Evolutionary conservation across 176 grass and related monocot genomes (phyloP), one percentile per base, ranked within the genome.

Genomic region (Oryza longistaminata): DNA sequence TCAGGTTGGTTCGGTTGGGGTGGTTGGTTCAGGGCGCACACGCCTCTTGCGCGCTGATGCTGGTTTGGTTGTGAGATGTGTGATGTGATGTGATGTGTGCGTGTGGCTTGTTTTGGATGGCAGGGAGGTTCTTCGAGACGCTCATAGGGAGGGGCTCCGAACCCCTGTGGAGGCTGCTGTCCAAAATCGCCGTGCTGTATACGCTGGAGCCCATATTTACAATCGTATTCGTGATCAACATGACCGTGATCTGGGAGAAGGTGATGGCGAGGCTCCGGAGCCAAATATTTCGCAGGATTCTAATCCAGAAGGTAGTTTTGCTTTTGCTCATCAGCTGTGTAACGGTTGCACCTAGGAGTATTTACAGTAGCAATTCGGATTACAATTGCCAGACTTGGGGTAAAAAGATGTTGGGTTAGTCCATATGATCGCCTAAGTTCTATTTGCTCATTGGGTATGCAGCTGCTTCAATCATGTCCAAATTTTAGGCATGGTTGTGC

Each of bases 51-150:
- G 15, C 49, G 78, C 42, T 49, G 75, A 43, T 71, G 44, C 49
- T 76, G 29, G 69, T 39, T 58, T 64, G 77, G 52, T 77, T 78
- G 78, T 82, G 31, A 82, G 52, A 55, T 55, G 52, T 62, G 37
- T 80, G 42, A 40, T 39, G 6, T 37, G 3, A 34, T 34, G 33
- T 34, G 33, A 4, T 35, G 34, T 40, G 24, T 12, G 72, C 27
- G 72, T 43, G 11, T 70, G 22, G 52, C 15, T 82, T 46, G 17
- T 13, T 86, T 40, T 40, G 39, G 39, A 19, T 68, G 42, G 80
- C 92, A 97, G 94, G 94, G 77, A 88, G 89, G 66, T 98, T 98
- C 82, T 98, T 98, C 83, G 93, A 98, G 81, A 95, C 92, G 40
- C 88, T 98, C 27, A 91, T 95, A 50, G 93, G 93, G 52, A 95